phyloP scores from a whole-genome alignment of 257 asterid species.

The Rehmannia glutinosa region DNA sequence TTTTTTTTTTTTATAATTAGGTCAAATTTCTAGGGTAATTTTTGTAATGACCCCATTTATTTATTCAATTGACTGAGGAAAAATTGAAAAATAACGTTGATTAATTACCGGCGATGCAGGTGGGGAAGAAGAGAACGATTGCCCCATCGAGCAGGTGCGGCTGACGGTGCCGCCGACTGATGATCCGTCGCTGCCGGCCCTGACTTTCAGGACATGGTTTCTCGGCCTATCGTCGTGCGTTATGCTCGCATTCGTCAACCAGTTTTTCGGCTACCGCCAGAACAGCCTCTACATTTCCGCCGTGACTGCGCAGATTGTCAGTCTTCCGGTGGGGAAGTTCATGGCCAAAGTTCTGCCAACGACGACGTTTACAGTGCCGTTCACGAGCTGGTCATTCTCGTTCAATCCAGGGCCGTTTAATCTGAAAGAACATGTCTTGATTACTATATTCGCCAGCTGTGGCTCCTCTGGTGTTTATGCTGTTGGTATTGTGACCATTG shows the following conservation, averaged over 20 bases:
- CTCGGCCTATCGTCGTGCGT: conserved; percentile 47
- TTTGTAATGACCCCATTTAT: too few relatives aligned
- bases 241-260: conserved; percentile 44
- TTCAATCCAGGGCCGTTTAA: conserved; percentile 67
- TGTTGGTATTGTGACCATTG: conserved; percentile 35
- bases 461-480: conserved; percentile 58
- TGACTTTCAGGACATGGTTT: conserved; percentile 63
- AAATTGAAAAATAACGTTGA: too few relatives aligned
- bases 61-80: too few relatives aligned
- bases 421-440: conserved; percentile 64
- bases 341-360: conserved; percentile 51
- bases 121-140: conserved; percentile 29
- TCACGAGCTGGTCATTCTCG: conserved; percentile 35
- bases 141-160: conserved; percentile 66
- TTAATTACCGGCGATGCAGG: too few relatives aligned
- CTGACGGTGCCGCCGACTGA: conserved; percentile 54
- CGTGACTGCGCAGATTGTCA: conserved; percentile 47
- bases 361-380: conserved; percentile 30
- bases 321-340: conserved; percentile 50
- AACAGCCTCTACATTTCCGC: conserved; percentile 27
- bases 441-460: conserved; percentile 56
- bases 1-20: not conserved
- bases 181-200: conserved; percentile 39
- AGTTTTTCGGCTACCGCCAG: conserved; percentile 53
- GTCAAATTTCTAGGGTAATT: too few relatives aligned